Evolutionary conservation across 2,329 filamentous ascomycete genomes (phyloP).

Genomic region (Phialophora tarda): DNA sequence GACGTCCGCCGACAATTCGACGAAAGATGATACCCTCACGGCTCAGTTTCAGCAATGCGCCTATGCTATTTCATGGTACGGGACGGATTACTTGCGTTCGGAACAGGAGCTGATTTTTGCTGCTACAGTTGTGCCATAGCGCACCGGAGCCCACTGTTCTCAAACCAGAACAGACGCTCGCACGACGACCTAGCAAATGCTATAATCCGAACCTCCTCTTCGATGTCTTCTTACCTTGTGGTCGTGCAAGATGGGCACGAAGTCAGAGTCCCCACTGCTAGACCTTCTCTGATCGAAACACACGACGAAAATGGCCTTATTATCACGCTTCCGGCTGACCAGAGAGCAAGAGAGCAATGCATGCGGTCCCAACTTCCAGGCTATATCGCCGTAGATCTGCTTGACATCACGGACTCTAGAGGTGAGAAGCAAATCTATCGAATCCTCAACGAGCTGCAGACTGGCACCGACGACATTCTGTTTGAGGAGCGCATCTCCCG

Average conservation of each 20-base stretch:
- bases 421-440: slow-evolving; percentile 33
- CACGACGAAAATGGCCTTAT: slow-evolving; percentile 14
- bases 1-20: slow-evolving; percentile 17
- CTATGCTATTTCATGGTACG: slow-evolving; percentile 32
- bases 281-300: slow-evolving; percentile 21
- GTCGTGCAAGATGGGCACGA: slow-evolving; percentile 18
- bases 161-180: slow-evolving; percentile 15
- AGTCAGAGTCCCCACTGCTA: slow-evolving; percentile 16
- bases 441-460: slow-evolving; percentile 30
- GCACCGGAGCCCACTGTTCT: slow-evolving; percentile 29
- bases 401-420: slow-evolving; percentile 24
- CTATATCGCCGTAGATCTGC: slow-evolving; percentile 22
- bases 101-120: slow-evolving; percentile 9
- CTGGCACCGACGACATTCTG: slow-evolving; percentile 31
- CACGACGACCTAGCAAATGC: slow-evolving; percentile 21
- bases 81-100: slow-evolving; percentile 5
- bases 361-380: slow-evolving; percentile 28
- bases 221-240: slow-evolving; percentile 24
- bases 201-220: slow-evolving; percentile 21
- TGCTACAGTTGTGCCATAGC: slow-evolving; percentile 29
- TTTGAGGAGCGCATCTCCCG: slow-evolving; percentile 28
- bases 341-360: slow-evolving; percentile 16
- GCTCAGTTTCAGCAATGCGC: slow-evolving; percentile 24
- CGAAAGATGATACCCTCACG: slow-evolving; percentile 14
- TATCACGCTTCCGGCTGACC: slow-evolving; percentile 25